phyloP scores from a whole-genome alignment of 2,329 filamentous ascomycete species.

The Penicillium verrucosum region DNA sequence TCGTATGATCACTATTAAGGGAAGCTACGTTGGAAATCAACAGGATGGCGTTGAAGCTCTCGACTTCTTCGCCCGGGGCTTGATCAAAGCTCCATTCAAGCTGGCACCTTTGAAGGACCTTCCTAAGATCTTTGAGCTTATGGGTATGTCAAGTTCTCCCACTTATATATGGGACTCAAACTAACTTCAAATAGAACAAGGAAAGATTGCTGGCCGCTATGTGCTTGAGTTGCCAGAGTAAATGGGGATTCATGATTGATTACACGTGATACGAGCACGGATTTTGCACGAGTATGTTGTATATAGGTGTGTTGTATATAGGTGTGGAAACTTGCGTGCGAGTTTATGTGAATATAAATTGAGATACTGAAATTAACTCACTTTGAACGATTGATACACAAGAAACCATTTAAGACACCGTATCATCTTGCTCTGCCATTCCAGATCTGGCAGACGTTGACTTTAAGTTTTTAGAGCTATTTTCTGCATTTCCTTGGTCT shows the following conservation, averaged over 20 bases:
- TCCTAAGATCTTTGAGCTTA: slow-evolving; percentile 69
- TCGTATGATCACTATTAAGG: slow-evolving; percentile 84
- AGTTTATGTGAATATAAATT: not conserved
- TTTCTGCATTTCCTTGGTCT: not conserved
- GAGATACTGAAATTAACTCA: not conserved
- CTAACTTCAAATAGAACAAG: slow-evolving; percentile 12
- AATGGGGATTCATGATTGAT: not conserved
- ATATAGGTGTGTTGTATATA: not conserved
- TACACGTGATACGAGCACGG: not conserved
- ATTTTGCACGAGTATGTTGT: not conserved
- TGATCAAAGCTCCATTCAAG: slow-evolving; percentile 83
- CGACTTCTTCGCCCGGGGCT: slow-evolving; percentile 75
- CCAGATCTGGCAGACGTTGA: not conserved
- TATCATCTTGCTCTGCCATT: not conserved
- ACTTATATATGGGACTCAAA: not conserved
- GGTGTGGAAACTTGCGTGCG: not conserved
- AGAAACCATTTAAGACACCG: not conserved
- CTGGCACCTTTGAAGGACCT: slow-evolving; percentile 74
- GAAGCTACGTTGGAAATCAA: slow-evolving; percentile 86
- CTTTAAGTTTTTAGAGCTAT: not conserved
- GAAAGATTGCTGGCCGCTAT: slow-evolving; percentile 18
- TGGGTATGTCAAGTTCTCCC: slow-evolving; percentile 38
- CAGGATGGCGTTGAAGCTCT: slow-evolving; percentile 81
- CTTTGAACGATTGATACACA: not conserved
- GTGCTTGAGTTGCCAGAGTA: slow-evolving; percentile 16